phyloP scores from a whole-genome alignment of 371 early-diverging fungal species.

The Dinochytrium kinnereticum region DNA sequence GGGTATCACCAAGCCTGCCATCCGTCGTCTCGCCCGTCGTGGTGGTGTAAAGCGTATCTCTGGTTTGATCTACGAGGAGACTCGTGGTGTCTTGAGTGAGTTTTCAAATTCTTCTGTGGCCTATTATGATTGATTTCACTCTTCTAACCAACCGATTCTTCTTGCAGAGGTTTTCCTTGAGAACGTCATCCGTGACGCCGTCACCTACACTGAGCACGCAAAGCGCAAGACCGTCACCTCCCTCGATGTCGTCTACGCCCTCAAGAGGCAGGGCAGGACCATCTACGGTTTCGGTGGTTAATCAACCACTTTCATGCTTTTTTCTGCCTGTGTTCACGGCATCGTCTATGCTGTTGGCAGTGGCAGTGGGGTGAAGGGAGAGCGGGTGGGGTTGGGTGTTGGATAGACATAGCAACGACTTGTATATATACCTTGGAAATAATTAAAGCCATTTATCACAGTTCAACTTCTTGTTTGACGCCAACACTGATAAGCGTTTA shows the following conservation, averaged over 20 bases:
- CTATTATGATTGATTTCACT: not conserved
- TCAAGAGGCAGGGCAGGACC: constrained; percentile 98
- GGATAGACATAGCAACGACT: too few species aligned
- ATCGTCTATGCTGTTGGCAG: too few species aligned
- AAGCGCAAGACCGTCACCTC: constrained; percentile 99
- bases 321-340: too few species aligned
- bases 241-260: constrained; percentile 90
- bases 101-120: constrained; percentile 36
- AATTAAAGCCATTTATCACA: too few species aligned
- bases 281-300: constrained; percentile 72
- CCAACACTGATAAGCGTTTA: too few species aligned
- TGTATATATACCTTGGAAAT: too few species aligned
- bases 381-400: too few species aligned
- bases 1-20: constrained; percentile 99
- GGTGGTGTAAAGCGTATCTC: constrained; percentile 99
- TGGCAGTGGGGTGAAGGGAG: too few species aligned
- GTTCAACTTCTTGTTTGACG: too few species aligned
- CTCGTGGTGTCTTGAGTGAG: constrained; percentile 96
- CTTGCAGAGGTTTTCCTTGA: constrained; percentile 97
- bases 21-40: constrained; percentile 99
- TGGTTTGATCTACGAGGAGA: constrained; percentile 98
- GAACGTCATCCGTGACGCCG: constrained; percentile 95
- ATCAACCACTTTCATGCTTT: too few species aligned
- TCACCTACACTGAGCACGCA: constrained; percentile 99
- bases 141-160: not conserved